Conservation (phyloP, 768 basidiomycete species). For the Suillus subalutaceus region DNA sequence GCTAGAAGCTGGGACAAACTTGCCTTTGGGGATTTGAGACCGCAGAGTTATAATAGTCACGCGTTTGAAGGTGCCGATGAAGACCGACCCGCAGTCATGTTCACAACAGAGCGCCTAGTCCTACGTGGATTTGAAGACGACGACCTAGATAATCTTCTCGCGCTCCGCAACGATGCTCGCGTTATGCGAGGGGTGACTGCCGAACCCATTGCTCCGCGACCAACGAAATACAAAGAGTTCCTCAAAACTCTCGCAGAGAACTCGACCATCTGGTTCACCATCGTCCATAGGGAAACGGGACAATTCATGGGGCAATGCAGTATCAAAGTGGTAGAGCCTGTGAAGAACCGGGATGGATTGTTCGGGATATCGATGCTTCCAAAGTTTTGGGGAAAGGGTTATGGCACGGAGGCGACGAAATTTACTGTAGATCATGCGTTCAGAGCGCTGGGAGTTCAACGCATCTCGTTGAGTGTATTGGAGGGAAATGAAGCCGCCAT, state of each 20-base stretch:
- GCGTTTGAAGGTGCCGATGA: background rate
- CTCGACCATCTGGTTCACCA: constrained; percentile 22
- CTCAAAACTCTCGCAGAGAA: constrained; percentile 17
- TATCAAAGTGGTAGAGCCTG: constrained; percentile 18
- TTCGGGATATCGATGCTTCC: constrained; percentile 29
- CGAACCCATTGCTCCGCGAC: constrained; percentile 25
- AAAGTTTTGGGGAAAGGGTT: constrained; percentile 29
- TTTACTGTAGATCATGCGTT: constrained; percentile 27
- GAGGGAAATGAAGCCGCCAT: constrained; percentile 24
- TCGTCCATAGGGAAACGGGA: constrained; percentile 24
- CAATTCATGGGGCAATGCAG: constrained; percentile 26
- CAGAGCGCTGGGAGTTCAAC: constrained; percentile 28
- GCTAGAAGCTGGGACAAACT: too few species aligned
- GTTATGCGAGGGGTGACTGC: constrained; percentile 21
- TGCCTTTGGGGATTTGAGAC: too few species aligned
- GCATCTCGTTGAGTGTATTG: constrained; percentile 30
- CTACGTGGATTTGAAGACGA: constrained; percentile 24
- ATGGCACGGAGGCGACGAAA: constrained; percentile 21
- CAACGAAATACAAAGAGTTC: constrained; percentile 17
- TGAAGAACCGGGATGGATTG: constrained; percentile 29
- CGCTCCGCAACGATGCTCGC: constrained; percentile 24
- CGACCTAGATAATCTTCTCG: constrained; percentile 23
- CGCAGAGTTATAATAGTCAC: background rate
- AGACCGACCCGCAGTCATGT: constrained; percentile 14
- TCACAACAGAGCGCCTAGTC: constrained; percentile 28